Evolutionary conservation across 2,329 filamentous ascomycete genomes (phyloP).

Genomic region (Elsinoe fawcettii): DNA sequence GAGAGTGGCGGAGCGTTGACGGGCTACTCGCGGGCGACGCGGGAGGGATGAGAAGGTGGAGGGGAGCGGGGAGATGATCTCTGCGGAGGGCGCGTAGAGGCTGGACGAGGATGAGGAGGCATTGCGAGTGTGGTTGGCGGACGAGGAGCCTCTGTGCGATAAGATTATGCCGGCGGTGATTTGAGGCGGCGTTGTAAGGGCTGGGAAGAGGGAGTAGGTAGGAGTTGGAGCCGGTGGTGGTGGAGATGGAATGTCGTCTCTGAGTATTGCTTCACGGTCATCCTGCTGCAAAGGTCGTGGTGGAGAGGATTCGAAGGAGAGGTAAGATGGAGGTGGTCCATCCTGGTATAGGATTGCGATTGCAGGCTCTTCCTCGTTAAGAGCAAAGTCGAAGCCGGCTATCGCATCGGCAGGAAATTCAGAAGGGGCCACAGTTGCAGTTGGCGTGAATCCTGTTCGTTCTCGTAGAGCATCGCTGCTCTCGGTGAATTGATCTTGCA

Average conservation of each 20-base stretch:
- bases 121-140: not conserved
- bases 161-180: not conserved
- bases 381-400: slow-evolving; percentile 2
- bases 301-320: slow-evolving; percentile 1
- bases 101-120: slow-evolving; percentile 4
- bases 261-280: not conserved
- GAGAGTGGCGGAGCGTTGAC: not conserved
- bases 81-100: not conserved
- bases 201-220: slow-evolving; percentile 5
- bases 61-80: not conserved
- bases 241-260: not conserved
- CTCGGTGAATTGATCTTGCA: not conserved
- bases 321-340: not conserved
- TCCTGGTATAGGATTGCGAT: not conserved
- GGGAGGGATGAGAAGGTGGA: not conserved
- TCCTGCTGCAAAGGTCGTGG: not conserved
- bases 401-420: not conserved
- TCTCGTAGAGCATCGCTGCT: not conserved
- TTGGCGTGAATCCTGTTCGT: not conserved
- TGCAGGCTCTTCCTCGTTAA: not conserved
- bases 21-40: not conserved
- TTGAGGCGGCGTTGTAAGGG: slow-evolving; percentile 2
- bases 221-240: not conserved
- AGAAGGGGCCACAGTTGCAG: not conserved
- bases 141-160: not conserved